A percentile compares a stretch with the other conserved stretches of the same genome.
Conservation (phyloP, 2,329 filamentous ascomycete species). For the Clathrospora elynae region DNA sequence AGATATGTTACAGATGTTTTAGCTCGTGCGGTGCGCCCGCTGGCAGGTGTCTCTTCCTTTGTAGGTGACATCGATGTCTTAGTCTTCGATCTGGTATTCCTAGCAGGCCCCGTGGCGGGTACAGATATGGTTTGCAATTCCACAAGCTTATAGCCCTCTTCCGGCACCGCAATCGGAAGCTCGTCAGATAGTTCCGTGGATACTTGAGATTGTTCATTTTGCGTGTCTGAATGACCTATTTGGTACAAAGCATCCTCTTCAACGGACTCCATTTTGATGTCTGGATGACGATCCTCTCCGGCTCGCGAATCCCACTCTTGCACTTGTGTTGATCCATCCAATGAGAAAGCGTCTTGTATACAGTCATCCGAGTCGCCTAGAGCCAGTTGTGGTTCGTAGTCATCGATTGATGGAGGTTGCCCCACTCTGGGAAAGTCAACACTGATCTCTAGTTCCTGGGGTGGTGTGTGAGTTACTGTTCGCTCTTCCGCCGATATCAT, state of each 20-base stretch:
- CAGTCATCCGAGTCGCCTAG: constrained; percentile 13
- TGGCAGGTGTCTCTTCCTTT: constrained; percentile 19
- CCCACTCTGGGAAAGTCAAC: constrained; percentile 1
- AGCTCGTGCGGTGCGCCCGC: constrained; percentile 19
- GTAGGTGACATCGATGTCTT: constrained; percentile 31
- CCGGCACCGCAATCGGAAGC: constrained; percentile 24
- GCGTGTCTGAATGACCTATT: constrained; percentile 7
- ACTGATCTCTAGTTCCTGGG: constrained; percentile 5
- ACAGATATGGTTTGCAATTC: constrained; percentile 27
- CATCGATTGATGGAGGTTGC: not conserved
- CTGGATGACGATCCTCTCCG: constrained; percentile 16
- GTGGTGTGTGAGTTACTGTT: constrained; percentile 7
- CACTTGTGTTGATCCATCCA: constrained; percentile 2
- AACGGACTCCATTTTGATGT: constrained; percentile 41
- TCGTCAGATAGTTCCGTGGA: constrained; percentile 15
- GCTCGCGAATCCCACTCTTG: constrained; percentile 6
- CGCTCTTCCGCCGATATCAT: constrained; percentile 2
- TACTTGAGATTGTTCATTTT: constrained; percentile 7
- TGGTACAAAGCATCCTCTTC: constrained; percentile 28
- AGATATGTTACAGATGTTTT: constrained; percentile 24
- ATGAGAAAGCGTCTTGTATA: constrained; percentile 11
- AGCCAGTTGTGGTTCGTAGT: constrained; percentile 8
- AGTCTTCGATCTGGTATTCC: constrained; percentile 41
- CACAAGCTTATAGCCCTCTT: constrained; percentile 29
- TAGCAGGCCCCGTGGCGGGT: constrained; percentile 33